These are phyloP conservation scores for Fallopia convolvulus DNA, from an alignment of 148 eudicot genomes.

Conservation along the genomic window DNA sequence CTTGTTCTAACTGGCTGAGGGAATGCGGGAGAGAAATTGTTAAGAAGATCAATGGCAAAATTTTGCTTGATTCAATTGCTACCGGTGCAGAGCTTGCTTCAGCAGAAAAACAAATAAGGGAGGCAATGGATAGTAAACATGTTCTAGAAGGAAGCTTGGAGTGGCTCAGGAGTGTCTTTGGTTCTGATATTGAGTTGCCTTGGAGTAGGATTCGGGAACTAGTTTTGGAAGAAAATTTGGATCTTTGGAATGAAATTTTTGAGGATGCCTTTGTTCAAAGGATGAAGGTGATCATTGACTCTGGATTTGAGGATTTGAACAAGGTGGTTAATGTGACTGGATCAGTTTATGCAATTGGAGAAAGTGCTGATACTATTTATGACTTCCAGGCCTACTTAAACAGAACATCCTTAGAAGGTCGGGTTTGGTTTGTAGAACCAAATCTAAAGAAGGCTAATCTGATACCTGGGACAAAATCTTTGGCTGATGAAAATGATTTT, in stretches of 20 bases:
- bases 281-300: constrained; percentile 68
- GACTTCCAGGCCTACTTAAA: constrained; percentile 54
- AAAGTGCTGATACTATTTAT: constrained; percentile 27
- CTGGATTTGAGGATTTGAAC: constrained; percentile 43
- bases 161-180: constrained; percentile 89
- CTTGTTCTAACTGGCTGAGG: constrained; percentile 83
- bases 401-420: constrained; percentile 54
- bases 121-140: constrained; percentile 83
- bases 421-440: constrained; percentile 80
- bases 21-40: constrained; percentile 79
- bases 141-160: constrained; percentile 89
- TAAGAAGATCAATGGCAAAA: constrained; percentile 57
- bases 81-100: constrained; percentile 75
- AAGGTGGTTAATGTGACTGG: constrained; percentile 47
- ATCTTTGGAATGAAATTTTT: constrained; percentile 94
- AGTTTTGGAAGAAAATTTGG: constrained; percentile 78
- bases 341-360: constrained; percentile 41
- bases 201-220: constrained; percentile 94
- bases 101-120: constrained; percentile 78
- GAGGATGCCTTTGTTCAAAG: constrained; percentile 83
- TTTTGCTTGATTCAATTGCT: constrained; percentile 66
- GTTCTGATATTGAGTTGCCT: constrained; percentile 93
- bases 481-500: constrained; percentile 57
- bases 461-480: constrained; percentile 36
- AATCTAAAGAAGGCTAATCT: constrained; percentile 43